Evolutionary conservation across 1,284 basidiomycete species (phyloP), one percentile per base, ranked within the genome.

Genomic region (Caloboletus firmus): DNA sequence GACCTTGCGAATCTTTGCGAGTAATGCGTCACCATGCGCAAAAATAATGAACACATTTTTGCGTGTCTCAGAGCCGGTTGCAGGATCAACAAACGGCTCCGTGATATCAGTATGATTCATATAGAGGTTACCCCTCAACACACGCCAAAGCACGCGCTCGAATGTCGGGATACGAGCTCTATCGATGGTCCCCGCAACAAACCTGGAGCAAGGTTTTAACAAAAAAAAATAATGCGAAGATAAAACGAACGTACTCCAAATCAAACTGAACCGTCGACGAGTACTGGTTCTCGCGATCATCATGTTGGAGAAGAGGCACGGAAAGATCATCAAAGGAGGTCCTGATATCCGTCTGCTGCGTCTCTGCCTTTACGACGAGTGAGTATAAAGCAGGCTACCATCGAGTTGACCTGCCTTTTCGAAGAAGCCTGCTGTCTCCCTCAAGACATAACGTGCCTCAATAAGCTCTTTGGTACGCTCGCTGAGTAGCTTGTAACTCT

Each of bases 11-110:
- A 99, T 98, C 82, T 99, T 99, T 63, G 91, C 84, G 30, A 99
- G 85, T 20, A 99, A 80, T 40, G 91, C 88, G 46, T 93, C 86
- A 34, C 97, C 97, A 66, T 99, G 97, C 0, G 96, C 97, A 68
- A 99, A 99, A 72, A 99, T 98, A 77, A 99, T 97, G 78, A 99
- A 99, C 41, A 99, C 97, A 63, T 98, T 95, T 82, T 99, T 99
- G 76, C 89, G 85, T 9, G 89, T 91, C 74, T 95, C 90, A 36
- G 77, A 79, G 40, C 89, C 89, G 2, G 89, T 90, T 41, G 79
- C 80, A 15, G 94, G 87, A 67, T 98, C 91, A 55, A 95, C 81
- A 67, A 99, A 98, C 2, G 94, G 91, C 65, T 96, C 91, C 41
- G 84, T 83, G 65, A 99, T 99, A 74, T 99, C 95, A 45, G 87